Percentiles rank a stretch among this genome's conserved stretches.
Conservation (phyloP, 2,329 filamentous ascomycete species). For the Drechslerella dactyloides region DNA sequence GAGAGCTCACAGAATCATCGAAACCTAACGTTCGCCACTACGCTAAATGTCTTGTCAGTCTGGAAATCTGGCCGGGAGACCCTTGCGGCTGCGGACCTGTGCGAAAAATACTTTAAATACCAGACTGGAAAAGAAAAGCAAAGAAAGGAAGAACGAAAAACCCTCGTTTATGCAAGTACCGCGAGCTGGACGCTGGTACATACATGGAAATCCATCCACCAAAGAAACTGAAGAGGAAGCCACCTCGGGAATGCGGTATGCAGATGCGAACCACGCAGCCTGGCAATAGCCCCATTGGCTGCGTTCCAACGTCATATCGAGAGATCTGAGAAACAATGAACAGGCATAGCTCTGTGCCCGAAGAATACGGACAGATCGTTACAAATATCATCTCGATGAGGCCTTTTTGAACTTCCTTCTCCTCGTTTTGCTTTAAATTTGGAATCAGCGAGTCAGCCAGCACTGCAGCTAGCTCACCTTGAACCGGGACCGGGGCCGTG, state of each 20-base stretch:
- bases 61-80: slow-evolving; percentile 37
- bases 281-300: slow-evolving; percentile 32
- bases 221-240: neutral
- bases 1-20: neutral
- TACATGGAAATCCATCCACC: neutral
- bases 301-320: slow-evolving; percentile 42
- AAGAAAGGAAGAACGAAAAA: too few species aligned
- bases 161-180: slow-evolving; percentile 50
- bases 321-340: slow-evolving; percentile 22
- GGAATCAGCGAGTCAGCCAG: neutral
- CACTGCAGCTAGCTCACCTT: neutral
- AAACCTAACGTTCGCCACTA: slow-evolving; percentile 44
- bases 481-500: neutral
- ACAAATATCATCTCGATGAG: neutral
- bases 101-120: too few species aligned
- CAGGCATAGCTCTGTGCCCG: neutral
- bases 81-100: slow-evolving; percentile 12
- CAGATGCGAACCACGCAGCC: slow-evolving; percentile 42
- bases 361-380: neutral
- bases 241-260: slow-evolving; percentile 31
- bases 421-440: neutral
- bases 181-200: slow-evolving; percentile 9
- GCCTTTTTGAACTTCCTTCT: neutral
- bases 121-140: too few species aligned
- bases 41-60: slow-evolving; percentile 39